Evolutionary conservation across 805 yeast species (phyloP).

Genomic region (Zygoascus tannicola): DNA sequence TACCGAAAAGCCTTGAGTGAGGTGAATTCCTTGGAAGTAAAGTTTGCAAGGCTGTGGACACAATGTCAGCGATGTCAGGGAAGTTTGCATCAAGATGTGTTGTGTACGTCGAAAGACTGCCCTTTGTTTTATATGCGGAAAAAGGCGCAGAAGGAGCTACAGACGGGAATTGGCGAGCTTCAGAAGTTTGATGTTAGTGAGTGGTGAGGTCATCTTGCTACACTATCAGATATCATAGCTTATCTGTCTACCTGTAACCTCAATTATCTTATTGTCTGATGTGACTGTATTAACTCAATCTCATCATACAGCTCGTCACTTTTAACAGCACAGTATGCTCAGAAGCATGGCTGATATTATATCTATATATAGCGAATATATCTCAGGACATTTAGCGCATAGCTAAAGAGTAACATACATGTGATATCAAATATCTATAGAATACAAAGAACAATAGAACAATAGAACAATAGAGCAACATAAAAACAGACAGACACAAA

Average conservation of each 20-base stretch:
- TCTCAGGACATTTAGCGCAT: too few species aligned
- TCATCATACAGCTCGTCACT: neutral
- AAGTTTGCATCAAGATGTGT: constrained; percentile 86
- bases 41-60: constrained; percentile 88
- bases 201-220: constrained; percentile 23
- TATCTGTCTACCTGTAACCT: too few species aligned
- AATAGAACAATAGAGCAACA: too few species aligned
- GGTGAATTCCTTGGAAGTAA: constrained; percentile 69
- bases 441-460: neutral
- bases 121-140: constrained; percentile 96
- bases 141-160: constrained; percentile 67
- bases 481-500: neutral
- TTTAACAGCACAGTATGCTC: neutral
- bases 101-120: constrained; percentile 93
- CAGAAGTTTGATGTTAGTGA: constrained; percentile 49
- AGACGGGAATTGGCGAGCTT: constrained; percentile 47
- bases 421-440: neutral
- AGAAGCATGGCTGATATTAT: neutral
- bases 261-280: too few species aligned
- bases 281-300: too few species aligned
- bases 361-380: neutral
- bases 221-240: too few species aligned
- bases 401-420: too few species aligned
- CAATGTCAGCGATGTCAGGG: constrained; percentile 98
- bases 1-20: constrained; percentile 75